These are phyloP conservation scores for Xylariaceae sp. DNA, from an alignment of 2,329 filamentous ascomycete genomes.

Conservation along the genomic window DNA sequence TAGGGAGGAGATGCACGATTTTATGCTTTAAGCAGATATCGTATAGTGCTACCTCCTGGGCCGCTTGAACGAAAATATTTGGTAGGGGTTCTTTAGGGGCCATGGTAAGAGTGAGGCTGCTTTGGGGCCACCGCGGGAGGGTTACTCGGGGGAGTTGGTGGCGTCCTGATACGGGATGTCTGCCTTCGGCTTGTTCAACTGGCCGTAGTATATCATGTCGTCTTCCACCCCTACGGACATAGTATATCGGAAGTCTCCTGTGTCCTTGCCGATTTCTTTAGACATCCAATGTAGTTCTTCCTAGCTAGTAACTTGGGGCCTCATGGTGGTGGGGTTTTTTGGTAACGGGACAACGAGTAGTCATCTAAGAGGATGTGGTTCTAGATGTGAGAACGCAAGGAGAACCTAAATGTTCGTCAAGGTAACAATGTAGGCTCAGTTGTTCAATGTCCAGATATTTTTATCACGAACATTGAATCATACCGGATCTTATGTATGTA, in stretches of 20 bases:
- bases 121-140: slow-evolving; percentile 10
- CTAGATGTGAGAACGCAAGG: too few relatives aligned
- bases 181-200: slow-evolving; percentile 11
- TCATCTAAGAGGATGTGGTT: too few relatives aligned
- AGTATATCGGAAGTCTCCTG: slow-evolving; percentile 32
- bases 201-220: slow-evolving; percentile 26
- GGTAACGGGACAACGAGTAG: too few relatives aligned
- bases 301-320: slow-evolving; percentile 12
- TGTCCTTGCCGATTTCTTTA: slow-evolving; percentile 22
- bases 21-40: slow-evolving; percentile 14
- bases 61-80: slow-evolving; percentile 14
- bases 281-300: slow-evolving; percentile 20
- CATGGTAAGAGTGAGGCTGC: not conserved
- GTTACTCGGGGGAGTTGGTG: slow-evolving; percentile 1
- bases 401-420: too few relatives aligned
- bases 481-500: too few relatives aligned
- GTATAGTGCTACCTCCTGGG: slow-evolving; percentile 12
- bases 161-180: slow-evolving; percentile 11
- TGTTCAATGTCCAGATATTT: too few relatives aligned
- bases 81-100: slow-evolving; percentile 2
- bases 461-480: too few relatives aligned
- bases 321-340: slow-evolving; percentile 3
- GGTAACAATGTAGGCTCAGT: too few relatives aligned
- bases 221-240: slow-evolving; percentile 33
- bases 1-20: slow-evolving; percentile 9